Percentiles rank a stretch among this genome's conserved stretches.
These are phyloP conservation scores for Suillus subalutaceus DNA, from an alignment of 768 basidiomycete species.

Conservation along the genomic window DNA sequence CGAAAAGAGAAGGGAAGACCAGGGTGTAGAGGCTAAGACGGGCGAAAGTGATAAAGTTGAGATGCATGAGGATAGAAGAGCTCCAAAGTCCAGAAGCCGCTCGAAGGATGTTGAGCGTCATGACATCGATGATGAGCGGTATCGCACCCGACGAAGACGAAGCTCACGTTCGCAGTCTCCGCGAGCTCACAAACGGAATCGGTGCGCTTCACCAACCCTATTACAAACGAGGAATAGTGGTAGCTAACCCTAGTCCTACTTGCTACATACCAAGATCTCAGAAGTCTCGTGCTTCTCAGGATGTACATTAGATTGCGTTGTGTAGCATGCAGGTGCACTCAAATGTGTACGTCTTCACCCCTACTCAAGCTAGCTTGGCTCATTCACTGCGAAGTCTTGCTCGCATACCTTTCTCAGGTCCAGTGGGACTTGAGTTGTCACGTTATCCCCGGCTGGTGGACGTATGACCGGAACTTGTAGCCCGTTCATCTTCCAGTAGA, in stretches of 20 bases:
- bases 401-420: slow-evolving; percentile 29
- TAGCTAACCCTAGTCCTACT: background rate
- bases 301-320: slow-evolving; percentile 5
- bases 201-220: background rate
- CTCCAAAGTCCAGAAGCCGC: background rate
- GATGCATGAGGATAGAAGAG: background rate
- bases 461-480: slow-evolving; percentile 41
- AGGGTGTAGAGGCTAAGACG: slow-evolving; percentile 5
- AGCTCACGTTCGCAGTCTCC: slow-evolving; percentile 35
- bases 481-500: slow-evolving; percentile 39
- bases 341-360: slow-evolving; percentile 3
- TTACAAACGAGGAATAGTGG: background rate
- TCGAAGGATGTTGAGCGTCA: slow-evolving; percentile 3
- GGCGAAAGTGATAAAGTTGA: slow-evolving; percentile 4
- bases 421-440: slow-evolving; percentile 37
- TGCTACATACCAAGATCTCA: background rate
- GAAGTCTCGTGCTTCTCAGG: background rate
- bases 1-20: slow-evolving; percentile 46
- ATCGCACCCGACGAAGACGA: slow-evolving; percentile 8
- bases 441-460: slow-evolving; percentile 37
- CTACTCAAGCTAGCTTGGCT: slow-evolving; percentile 3
- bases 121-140: background rate
- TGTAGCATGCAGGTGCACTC: slow-evolving; percentile 2
- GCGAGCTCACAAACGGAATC: slow-evolving; percentile 14
- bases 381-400: slow-evolving; percentile 29